These are phyloP conservation scores for Penicillium vulpinum DNA, from an alignment of 2,329 filamentous ascomycete genomes.

Conservation along the genomic window DNA sequence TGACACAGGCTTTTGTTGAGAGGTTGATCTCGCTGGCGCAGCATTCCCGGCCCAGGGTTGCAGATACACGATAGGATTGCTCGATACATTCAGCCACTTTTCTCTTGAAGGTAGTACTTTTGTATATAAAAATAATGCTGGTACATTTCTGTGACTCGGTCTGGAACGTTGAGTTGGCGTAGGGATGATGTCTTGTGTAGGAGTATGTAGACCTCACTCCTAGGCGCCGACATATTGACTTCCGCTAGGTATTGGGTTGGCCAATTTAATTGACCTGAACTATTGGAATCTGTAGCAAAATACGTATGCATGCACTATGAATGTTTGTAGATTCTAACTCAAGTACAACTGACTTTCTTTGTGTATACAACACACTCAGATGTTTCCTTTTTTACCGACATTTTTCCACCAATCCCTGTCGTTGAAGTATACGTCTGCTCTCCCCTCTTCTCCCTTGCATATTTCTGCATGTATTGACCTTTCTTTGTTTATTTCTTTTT, in stretches of 20 bases:
- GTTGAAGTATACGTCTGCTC: neutral
- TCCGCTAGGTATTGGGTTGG: neutral
- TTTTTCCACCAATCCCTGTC: neutral
- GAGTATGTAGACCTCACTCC: neutral
- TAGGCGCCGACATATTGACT: neutral
- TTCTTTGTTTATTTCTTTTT: neutral
- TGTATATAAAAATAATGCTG: neutral
- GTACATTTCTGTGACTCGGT: neutral
- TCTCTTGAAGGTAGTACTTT: neutral
- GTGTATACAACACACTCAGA: neutral
- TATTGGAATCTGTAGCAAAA: no score
- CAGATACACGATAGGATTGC: neutral
- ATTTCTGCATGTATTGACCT: neutral
- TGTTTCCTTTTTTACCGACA: neutral
- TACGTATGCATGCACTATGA: neutral
- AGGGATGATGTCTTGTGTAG: neutral
- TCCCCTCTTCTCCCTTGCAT: neutral
- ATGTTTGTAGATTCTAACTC: neutral
- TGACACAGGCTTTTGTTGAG: constrained; percentile 19
- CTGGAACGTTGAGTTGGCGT: neutral
- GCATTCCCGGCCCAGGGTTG: neutral
- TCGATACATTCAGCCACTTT: neutral
- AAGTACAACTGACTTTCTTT: neutral
- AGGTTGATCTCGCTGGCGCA: constrained; percentile 18
- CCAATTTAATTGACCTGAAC: neutral